These are phyloP conservation scores for Leptographium flavum DNA, from an alignment of 2,329 filamentous ascomycete species.

Conservation along the genomic window DNA sequence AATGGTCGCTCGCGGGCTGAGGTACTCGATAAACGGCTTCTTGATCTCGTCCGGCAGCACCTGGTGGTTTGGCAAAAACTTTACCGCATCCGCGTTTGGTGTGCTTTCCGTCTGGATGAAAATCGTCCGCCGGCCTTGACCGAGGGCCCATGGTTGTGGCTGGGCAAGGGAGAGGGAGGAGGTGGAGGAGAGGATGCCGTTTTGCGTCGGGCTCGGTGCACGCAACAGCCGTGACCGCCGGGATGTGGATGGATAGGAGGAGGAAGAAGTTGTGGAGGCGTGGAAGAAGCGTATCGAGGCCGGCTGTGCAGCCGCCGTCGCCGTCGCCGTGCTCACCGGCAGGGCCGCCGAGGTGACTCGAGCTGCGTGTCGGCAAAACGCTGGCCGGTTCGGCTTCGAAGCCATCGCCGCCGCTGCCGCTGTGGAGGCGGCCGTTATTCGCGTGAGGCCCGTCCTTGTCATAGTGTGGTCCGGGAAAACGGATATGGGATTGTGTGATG, in stretches of 20 bases:
- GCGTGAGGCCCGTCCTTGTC: slow-evolving; percentile 13
- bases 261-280: not conserved
- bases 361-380: slow-evolving; percentile 7
- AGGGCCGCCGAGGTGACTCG: slow-evolving; percentile 6
- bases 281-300: slow-evolving; percentile 2
- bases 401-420: slow-evolving; percentile 6
- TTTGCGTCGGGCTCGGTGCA: not conserved
- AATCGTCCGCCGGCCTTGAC: slow-evolving; percentile 50
- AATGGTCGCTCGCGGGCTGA: slow-evolving; percentile 76
- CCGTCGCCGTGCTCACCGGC: not conserved
- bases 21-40: slow-evolving; percentile 79
- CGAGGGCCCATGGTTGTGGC: slow-evolving; percentile 14
- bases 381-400: slow-evolving; percentile 6
- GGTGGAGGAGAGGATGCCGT: slow-evolving; percentile 9
- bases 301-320: not conserved
- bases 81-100: slow-evolving; percentile 88
- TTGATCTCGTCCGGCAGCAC: slow-evolving; percentile 63
- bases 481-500: not conserved
- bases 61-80: slow-evolving; percentile 84
- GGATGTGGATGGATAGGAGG: not conserved
- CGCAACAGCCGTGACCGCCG: slow-evolving; percentile 14
- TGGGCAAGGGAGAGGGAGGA: slow-evolving; percentile 14
- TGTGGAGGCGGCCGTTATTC: slow-evolving; percentile 8
- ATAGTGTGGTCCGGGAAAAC: slow-evolving; percentile 7
- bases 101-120: slow-evolving; percentile 97